Evolutionary conservation across 495 filamentous ascomycete species (phyloP).

Genomic region (Tuber indicum): DNA sequence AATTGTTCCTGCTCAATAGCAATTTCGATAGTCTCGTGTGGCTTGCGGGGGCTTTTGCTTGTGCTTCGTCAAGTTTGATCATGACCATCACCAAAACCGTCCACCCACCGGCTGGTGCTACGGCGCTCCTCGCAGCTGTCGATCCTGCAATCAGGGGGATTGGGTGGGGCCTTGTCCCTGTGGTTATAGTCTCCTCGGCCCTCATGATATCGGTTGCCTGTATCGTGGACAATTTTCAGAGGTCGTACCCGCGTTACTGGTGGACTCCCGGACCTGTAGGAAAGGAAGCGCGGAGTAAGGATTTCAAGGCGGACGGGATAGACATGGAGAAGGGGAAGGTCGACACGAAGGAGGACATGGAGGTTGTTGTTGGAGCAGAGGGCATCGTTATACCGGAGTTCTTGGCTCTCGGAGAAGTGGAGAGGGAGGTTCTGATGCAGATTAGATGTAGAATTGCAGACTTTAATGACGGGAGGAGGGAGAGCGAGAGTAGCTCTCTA

Average conservation of each 20-base stretch:
- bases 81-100: conserved; percentile 76
- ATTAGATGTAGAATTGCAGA: conserved; percentile 30
- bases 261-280: conserved; percentile 52
- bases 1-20: conserved; percentile 61
- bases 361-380: conserved; percentile 24
- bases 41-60: conserved; percentile 64
- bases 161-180: conserved; percentile 66
- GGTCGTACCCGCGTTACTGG: conserved; percentile 76
- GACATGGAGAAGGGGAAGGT: conserved; percentile 5
- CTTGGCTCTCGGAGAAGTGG: conserved; percentile 27
- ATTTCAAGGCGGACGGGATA: neutral
- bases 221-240: conserved; percentile 68
- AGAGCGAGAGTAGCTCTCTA: conserved; percentile 12
- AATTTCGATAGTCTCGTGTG: conserved; percentile 54
- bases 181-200: conserved; percentile 58
- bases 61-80: conserved; percentile 58
- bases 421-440: conserved; percentile 32
- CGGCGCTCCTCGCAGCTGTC: conserved; percentile 68
- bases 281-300: conserved; percentile 17
- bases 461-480: conserved; percentile 19
- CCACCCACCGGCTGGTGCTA: conserved; percentile 84
- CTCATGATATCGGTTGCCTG: conserved; percentile 63
- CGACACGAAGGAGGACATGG: neutral
- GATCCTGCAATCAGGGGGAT: conserved; percentile 52
- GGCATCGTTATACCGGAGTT: conserved; percentile 34